Evolutionary conservation across 1,284 basidiomycete species (phyloP).

Genomic region (Austroboletus rostrupii): DNA sequence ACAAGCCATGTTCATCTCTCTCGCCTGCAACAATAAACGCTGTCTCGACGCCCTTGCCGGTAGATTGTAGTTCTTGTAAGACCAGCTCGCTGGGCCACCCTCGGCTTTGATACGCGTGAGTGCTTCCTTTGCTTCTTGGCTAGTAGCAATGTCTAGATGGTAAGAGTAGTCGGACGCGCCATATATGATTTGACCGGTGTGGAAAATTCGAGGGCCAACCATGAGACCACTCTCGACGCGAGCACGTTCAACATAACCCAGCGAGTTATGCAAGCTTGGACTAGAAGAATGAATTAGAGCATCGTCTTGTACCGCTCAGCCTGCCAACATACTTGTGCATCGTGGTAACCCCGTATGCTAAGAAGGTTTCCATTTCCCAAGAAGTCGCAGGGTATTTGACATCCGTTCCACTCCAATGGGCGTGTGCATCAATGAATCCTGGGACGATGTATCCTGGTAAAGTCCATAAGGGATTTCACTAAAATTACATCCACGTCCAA

Average conservation of each 20-base stretch:
- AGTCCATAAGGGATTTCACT: conserved; percentile 1
- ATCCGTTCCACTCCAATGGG: conserved; percentile 60
- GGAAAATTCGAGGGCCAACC: conserved; percentile 67
- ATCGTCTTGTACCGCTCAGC: not conserved
- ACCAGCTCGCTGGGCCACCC: conserved; percentile 63
- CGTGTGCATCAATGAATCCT: conserved; percentile 72
- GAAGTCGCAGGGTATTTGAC: conserved; percentile 56
- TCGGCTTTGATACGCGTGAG: conserved; percentile 65
- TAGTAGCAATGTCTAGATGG: conserved; percentile 63
- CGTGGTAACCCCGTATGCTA: conserved; percentile 74
- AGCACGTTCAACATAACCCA: conserved; percentile 59
- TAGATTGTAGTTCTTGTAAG: conserved; percentile 74
- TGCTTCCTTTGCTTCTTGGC: conserved; percentile 59
- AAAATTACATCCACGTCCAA: not conserved
- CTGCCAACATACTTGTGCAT: conserved; percentile 58
- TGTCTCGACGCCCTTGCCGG: conserved; percentile 69
- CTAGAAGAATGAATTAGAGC: conserved; percentile 32
- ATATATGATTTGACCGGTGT: conserved; percentile 63
- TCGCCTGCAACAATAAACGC: conserved; percentile 56
- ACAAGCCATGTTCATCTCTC: conserved; percentile 62
- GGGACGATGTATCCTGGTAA: conserved; percentile 58
- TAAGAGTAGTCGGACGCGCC: conserved; percentile 48
- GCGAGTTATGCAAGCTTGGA: conserved; percentile 59
- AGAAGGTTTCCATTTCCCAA: conserved; percentile 72
- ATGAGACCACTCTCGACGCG: conserved; percentile 64